Base-by-base conservation (phyloP, 805 yeast genomes). In the Metschnikowia anglica region DNA sequence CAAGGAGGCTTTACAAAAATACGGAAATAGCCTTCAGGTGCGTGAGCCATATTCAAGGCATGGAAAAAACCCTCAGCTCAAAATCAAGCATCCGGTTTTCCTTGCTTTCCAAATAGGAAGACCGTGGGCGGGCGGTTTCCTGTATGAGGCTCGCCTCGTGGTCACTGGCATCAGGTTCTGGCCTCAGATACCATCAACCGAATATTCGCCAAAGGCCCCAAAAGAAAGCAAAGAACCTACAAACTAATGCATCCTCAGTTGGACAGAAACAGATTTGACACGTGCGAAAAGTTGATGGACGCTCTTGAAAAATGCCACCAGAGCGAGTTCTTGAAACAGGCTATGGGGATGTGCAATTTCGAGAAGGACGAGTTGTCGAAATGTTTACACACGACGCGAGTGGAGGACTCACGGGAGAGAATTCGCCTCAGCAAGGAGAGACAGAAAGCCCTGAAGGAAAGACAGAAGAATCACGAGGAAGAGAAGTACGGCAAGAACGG, bases 301-400 rank as follows among this genome's bases (percentile, higher is more conserved):
- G 97, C 95, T 0, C 75, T 91, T 5, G 96, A 91, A 55, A 83
- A 87, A 59, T 91, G 99, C 61, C 97, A 90, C 56, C 74, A 79
- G 45, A 74, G 74, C 41, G 84, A 81, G 42, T 84, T 81, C 52
- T 53, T 85, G 46, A 74, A 78, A 51, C 79, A 85, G 60, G 81
- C 86, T 6, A 69, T 88, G 52, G 98, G 98, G 20, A 72, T 78
- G 46, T 91, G 99, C 66, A 88, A 88, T 63, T 80, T 81, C 40
- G 83, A 85, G 55, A 89, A 89, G 56, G 87, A 85, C 49, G 90
- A 85, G 39, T 72, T 93, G 40, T 66, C 84, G 26, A 70, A 79
- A 56, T 91, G 99, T 65, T 71, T 95, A 18, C 93, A 88, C 58
- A 79, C 79, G 41, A 85, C 91, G 5, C 76, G 97, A 59, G 59